These are phyloP conservation scores for Stephania yunnanensis DNA, from an alignment of 164 flowering plant genomes.

Conservation along the genomic window DNA sequence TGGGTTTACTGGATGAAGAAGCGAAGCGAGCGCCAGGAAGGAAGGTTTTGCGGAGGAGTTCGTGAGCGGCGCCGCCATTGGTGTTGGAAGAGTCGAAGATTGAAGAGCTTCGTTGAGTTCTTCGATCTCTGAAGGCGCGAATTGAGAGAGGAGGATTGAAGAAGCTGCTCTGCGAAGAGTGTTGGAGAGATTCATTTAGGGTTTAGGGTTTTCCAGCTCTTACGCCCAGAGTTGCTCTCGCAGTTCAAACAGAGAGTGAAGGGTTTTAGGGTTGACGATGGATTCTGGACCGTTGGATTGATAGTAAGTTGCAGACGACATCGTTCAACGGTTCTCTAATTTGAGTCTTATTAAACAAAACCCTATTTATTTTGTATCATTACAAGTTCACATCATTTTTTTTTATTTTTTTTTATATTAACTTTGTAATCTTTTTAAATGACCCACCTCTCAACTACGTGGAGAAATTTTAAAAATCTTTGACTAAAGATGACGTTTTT, in stretches of 20 bases:
- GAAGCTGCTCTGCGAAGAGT: slow-evolving; percentile 48
- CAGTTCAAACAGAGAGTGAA: not conserved
- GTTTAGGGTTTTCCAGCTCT: not conserved
- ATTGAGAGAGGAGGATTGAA: slow-evolving; percentile 28
- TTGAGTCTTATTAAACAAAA: no score
- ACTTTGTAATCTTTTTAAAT: no score
- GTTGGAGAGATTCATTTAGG: slow-evolving; percentile 43
- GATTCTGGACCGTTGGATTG: not conserved
- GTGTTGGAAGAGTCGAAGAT: slow-evolving; percentile 28
- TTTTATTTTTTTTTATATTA: no score
- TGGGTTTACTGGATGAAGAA: slow-evolving; percentile 24
- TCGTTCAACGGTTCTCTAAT: no score
- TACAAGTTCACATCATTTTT: no score
- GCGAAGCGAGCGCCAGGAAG: slow-evolving; percentile 17
- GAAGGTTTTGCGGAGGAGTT: slow-evolving; percentile 12
- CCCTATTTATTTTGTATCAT: no score
- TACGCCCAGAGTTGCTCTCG: not conserved
- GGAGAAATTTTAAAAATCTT: no score
- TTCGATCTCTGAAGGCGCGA: slow-evolving; percentile 28
- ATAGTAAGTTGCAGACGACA: not conserved
- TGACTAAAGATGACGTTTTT: no score
- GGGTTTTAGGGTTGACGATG: slow-evolving; percentile 8
- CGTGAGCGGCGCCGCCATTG: slow-evolving; percentile 17
- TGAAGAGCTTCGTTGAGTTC: slow-evolving; percentile 22
- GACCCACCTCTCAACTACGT: no score